Evolutionary conservation across 441 rosid species (phyloP), one percentile per base, ranked within the genome.

Genomic region (Croton setiger): DNA sequence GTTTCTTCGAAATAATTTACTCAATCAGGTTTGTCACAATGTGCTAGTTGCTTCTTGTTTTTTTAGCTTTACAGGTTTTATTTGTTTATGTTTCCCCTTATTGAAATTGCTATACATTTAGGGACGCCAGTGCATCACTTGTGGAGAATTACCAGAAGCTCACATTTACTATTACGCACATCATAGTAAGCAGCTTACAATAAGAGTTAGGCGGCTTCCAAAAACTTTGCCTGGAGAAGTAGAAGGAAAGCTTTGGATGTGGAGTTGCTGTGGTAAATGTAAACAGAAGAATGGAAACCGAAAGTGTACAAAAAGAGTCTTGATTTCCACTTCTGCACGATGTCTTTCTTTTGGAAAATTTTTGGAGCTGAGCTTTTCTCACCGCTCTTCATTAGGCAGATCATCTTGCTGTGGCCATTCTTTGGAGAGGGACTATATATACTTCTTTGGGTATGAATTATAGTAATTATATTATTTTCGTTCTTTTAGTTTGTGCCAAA

Each of bases 201-300:
- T 95, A 76, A 85, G 76, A 79, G 90, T 88, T 71, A 90, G 85
- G 74, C 83, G 78, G 64, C 86, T 84, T 75, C 67, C 55, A 35
- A 86, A 84, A 70, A 41, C 48, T 72, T 81, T 92, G 77, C 77
- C 96, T 23, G 95, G 97, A 69, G 92, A 86, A 77, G 82, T 68
- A 60, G 83, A 86, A 78, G 90, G 92, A 72, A 92, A 92, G 82
- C 80, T 95, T 72, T 95, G 99, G 99, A 95, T 92, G 99, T 95
- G 99, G 99, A 83, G 97, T 76, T 68, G 91, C 54, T 95, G 98
- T 69, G 83, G 88, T 53, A 88, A 89, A 85, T 95, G 99, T 77
- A 84, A 80, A 74, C 69, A 74, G 66, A 82, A 75, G 64, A 84
- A 73, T 73, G 85, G 87, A 57, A 63, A 59, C 27, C 69, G 77